A percentile compares a stretch with the other conserved stretches of the same genome.
Conservation (phyloP, 73 alveolate genomes). For the Effrenium voratum region DNA sequence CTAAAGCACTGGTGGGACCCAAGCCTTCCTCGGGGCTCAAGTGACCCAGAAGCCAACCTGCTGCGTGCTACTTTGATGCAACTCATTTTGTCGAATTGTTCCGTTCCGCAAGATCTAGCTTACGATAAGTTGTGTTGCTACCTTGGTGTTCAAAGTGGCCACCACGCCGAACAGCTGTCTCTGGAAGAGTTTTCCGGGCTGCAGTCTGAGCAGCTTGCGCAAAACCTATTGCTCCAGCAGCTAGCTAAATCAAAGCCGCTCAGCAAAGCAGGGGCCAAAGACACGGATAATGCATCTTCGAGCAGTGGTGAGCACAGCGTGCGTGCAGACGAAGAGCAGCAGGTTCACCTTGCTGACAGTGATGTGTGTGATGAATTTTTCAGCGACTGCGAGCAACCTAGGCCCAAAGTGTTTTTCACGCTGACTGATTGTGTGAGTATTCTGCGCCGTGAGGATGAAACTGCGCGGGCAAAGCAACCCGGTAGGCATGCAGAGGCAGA, state of each 20-base stretch:
- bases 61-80: conserved; percentile 1
- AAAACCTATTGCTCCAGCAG: neutral
- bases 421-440: neutral
- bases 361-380: neutral
- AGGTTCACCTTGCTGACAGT: neutral
- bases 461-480: neutral
- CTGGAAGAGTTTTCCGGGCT: neutral
- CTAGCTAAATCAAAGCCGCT: neutral
- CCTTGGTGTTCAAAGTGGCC: neutral
- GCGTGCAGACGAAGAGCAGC: neutral
- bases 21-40: neutral
- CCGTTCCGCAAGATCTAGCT: neutral
- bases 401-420: neutral
- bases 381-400: neutral
- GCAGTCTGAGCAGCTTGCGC: neutral
- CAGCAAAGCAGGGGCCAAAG: neutral
- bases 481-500: neutral
- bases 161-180: neutral
- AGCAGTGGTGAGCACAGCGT: neutral
- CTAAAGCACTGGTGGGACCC: neutral
- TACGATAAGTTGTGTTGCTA: neutral
- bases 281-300: neutral
- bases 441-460: neutral
- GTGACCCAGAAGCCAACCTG: neutral
- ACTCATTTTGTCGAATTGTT: neutral